Evolutionary conservation across 2,329 filamentous ascomycete genomes (phyloP), one percentile per base, ranked within the genome.

Genomic region (Mycogone perniciosa): DNA sequence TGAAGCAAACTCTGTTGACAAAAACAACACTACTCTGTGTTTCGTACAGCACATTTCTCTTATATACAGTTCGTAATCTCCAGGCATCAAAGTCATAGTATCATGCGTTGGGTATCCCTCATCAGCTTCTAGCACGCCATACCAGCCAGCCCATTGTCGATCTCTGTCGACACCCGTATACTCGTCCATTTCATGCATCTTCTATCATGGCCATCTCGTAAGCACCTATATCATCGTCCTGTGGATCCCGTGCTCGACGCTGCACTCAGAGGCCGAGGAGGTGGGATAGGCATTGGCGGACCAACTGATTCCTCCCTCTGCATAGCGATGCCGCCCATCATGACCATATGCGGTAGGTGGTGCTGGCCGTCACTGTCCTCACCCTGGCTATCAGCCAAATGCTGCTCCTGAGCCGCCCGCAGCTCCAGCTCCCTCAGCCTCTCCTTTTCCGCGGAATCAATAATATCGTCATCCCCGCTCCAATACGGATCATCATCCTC

Each of bases 381-480:
- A 4, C 60, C 64, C 44, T 62, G 63, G 31, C 62, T 63, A 29
- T 66, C 63, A 39, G 59, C 53, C 34, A 70, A 46, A 5, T 54
- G 57, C 56, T 70, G 67, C 56, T 69, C 62, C 55, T 75, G 60
- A 10, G 67, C 70, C 3, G 70, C 68, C 62, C 73, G 72, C 27
- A 69, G 62, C 61, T 79, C 75, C 43, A 79, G 59, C 56, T 80
- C 76, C 42, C 65, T 68, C 46, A 80, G 61, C 35, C 81, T 69
- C 57, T 74, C 69, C 71, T 84, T 84, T 67, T 84, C 81, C 10
- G 76, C 73, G 0, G 73, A 69, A 53, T 85, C 82, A 29, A 85
- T 73, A 26, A 85, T 64, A 58, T 85, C 82, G 58, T 85, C 82
- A 56, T 85, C 82, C 51, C 80, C 80, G 60, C 80, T 84, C 74